A percentile compares a stretch with the other conserved stretches of the same genome.
phyloP scores from a whole-genome alignment of 2,329 filamentous ascomycete genomes.

The Colletotrichum sp. region DNA sequence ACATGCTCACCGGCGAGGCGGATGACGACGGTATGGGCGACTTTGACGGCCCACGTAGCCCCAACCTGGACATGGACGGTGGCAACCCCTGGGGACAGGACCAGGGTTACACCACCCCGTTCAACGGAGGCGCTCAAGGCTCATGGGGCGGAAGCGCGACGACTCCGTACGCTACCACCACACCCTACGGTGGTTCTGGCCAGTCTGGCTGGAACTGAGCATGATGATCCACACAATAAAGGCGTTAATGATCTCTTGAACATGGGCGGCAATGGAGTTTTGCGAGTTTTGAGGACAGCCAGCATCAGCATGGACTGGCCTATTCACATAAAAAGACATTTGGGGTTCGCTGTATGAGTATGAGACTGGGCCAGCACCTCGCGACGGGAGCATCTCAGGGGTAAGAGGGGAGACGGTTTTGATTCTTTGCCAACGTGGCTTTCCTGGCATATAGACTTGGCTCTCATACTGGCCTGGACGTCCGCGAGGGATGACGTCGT shows the following conservation, averaged over 20 bases:
- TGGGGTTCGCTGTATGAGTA: background rate
- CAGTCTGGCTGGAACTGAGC: constrained; percentile 53
- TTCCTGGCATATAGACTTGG: background rate
- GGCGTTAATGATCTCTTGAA: constrained; percentile 12
- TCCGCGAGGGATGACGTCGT: background rate
- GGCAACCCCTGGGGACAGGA: constrained; percentile 60
- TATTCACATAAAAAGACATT: background rate
- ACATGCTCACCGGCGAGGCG: constrained; percentile 60
- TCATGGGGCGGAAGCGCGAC: constrained; percentile 67
- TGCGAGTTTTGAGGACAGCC: background rate
- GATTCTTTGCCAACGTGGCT: background rate
- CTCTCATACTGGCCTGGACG: background rate
- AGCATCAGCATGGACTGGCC: background rate
- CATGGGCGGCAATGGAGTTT: constrained; percentile 13
- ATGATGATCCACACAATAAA: constrained; percentile 4
- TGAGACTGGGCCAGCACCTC: background rate
- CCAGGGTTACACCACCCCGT: constrained; percentile 74
- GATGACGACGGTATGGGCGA: constrained; percentile 63
- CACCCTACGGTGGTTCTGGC: constrained; percentile 56
- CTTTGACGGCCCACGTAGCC: constrained; percentile 70
- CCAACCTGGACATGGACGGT: constrained; percentile 65
- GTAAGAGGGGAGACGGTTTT: background rate
- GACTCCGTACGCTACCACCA: constrained; percentile 47
- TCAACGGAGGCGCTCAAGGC: constrained; percentile 61
- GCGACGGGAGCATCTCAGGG: background rate